phyloP scores from a whole-genome alignment of 768 basidiomycete genomes.

The Russula olivacea region DNA sequence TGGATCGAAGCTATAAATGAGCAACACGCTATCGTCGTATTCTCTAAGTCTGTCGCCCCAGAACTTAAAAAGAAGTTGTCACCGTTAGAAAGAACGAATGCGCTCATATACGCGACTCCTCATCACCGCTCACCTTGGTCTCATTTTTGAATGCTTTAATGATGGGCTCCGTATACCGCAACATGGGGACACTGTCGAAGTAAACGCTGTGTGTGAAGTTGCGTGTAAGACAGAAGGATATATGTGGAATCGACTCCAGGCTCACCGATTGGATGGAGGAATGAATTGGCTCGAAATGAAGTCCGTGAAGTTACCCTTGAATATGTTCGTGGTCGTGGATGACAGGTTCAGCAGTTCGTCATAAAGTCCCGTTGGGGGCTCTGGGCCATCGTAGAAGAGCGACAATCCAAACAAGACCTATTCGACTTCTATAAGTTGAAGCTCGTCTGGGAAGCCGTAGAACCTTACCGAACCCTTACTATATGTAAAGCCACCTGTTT shows the following conservation, averaged over 20 bases:
- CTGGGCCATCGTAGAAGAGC: slow-evolving; percentile 53
- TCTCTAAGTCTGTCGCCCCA: slow-evolving; percentile 38
- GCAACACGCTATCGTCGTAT: slow-evolving; percentile 35
- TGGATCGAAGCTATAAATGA: slow-evolving; percentile 34
- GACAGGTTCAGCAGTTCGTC: slow-evolving; percentile 42
- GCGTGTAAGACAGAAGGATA: background rate
- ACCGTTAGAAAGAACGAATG: background rate
- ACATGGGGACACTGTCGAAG: slow-evolving; percentile 2
- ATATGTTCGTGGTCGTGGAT: slow-evolving; percentile 32
- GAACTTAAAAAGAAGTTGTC: slow-evolving; percentile 37
- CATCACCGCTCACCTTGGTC: background rate
- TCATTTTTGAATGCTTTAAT: slow-evolving; percentile 12
- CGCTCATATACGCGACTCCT: too few species aligned
- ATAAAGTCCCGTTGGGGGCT: slow-evolving; percentile 40
- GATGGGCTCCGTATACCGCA: slow-evolving; percentile 1
- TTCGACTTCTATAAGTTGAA: slow-evolving; percentile 26
- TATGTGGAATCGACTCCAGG: background rate
- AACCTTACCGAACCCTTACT: slow-evolving; percentile 4
- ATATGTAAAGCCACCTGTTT: slow-evolving; percentile 1
- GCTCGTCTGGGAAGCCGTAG: slow-evolving; percentile 33
- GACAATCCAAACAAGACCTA: slow-evolving; percentile 2
- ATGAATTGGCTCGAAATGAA: slow-evolving; percentile 32
- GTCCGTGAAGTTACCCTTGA: slow-evolving; percentile 35
- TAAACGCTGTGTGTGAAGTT: slow-evolving; percentile 18
- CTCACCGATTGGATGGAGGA: slow-evolving; percentile 24